Percentiles rank a stretch among this genome's conserved stretches.
These are phyloP conservation scores for Cladobotryum protrusum DNA, from an alignment of 2,329 filamentous ascomycete genomes.

Conservation along the genomic window DNA sequence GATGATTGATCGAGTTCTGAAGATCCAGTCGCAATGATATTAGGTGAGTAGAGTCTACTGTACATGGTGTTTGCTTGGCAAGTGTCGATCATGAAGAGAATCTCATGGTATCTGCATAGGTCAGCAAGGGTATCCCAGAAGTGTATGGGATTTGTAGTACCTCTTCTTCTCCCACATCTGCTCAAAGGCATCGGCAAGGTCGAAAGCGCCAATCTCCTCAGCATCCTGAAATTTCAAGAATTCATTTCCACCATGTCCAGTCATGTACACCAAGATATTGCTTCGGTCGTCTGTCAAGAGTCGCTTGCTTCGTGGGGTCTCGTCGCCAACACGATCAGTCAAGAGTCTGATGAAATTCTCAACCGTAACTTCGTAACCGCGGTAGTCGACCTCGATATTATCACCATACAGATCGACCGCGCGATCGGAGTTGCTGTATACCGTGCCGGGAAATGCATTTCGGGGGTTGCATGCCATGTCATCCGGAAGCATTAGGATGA, in stretches of 20 bases:
- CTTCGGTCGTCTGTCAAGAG: conserved; percentile 90
- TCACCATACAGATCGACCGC: conserved; percentile 95
- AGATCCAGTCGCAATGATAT: conserved; percentile 96
- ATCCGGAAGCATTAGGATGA: conserved; percentile 99
- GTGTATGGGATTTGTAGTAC: conserved; percentile 29
- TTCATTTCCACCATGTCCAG: conserved; percentile 93
- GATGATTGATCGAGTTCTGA: conserved; percentile 93
- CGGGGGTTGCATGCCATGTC: conserved; percentile 99
- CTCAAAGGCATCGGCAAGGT: conserved; percentile 93
- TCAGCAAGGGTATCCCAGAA: not conserved
- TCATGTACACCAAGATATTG: conserved; percentile 99
- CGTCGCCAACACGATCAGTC: conserved; percentile 88
- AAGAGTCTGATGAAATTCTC: conserved; percentile 96
- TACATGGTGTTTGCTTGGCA: conserved; percentile 99
- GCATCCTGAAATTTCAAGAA: conserved; percentile 98
- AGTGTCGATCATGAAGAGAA: conserved; percentile 99
- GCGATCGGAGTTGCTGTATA: conserved; percentile 96
- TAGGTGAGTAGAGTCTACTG: conserved; percentile 94
- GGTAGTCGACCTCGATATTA: conserved; percentile 98
- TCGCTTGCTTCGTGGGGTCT: conserved; percentile 91
- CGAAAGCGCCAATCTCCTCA: conserved; percentile 94
- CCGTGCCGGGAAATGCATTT: conserved; percentile 94
- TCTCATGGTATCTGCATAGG: conserved; percentile 72
- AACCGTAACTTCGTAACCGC: conserved; percentile 96
- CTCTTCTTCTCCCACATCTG: conserved; percentile 99